phyloP scores from a whole-genome alignment of 2,329 filamentous ascomycete genomes.

The Fusarium sp. region DNA sequence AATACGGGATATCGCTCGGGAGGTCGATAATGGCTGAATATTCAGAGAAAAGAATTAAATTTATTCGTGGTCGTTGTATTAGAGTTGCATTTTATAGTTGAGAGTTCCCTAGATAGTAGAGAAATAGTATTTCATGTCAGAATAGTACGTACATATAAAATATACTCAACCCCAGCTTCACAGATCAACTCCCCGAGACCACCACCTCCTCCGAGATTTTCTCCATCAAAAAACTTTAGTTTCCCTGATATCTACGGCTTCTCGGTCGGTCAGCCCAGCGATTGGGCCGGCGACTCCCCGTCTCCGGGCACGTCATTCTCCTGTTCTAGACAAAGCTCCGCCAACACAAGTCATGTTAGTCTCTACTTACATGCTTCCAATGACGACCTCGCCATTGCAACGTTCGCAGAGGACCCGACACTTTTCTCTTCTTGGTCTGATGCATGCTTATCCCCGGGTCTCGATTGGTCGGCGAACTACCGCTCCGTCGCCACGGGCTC shows the following conservation, averaged over 20 bases:
- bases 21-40: neutral
- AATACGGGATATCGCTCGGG: neutral
- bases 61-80: fast-evolving
- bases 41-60: neutral
- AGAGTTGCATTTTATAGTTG: fast-evolving
- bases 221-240: neutral
- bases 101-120: neutral
- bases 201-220: neutral
- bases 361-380: neutral
- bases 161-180: neutral
- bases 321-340: constrained; percentile 22
- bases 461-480: constrained; percentile 23
- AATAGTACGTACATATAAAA: neutral
- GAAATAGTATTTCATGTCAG: neutral
- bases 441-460: constrained; percentile 26
- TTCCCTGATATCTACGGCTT: constrained; percentile 1
- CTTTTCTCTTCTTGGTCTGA: neutral
- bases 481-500: constrained; percentile 16
- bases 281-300: constrained; percentile 28
- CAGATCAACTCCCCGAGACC: neutral
- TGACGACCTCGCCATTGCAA: neutral
- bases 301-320: constrained; percentile 38
- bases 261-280: constrained; percentile 37
- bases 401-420: neutral
- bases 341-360: constrained; percentile 21